These are phyloP conservation scores for Aspergillus proliferans DNA, from an alignment of 2,329 filamentous ascomycete species.

Conservation along the genomic window DNA sequence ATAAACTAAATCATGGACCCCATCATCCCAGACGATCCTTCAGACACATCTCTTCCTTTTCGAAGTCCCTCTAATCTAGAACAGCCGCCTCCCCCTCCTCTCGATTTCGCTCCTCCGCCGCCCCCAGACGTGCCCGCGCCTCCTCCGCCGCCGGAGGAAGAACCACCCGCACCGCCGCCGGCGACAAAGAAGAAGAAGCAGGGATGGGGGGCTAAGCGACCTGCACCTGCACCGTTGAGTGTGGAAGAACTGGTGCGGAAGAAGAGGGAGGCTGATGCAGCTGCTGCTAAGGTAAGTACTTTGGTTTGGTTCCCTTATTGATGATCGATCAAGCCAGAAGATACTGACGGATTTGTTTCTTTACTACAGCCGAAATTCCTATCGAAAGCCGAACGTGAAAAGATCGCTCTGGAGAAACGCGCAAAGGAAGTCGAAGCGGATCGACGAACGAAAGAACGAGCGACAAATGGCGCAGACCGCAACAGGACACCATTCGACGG, in stretches of 20 bases:
- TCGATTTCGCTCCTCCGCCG: conserved; percentile 35
- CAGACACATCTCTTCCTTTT: too few relatives aligned
- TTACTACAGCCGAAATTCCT: conserved; percentile 66
- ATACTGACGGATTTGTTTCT: conserved; percentile 14
- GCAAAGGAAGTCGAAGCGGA: conserved; percentile 64
- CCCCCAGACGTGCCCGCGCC: conserved; percentile 33
- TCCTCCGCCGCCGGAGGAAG: conserved; percentile 40
- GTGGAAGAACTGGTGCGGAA: conserved; percentile 79
- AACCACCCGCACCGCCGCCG: conserved; percentile 39
- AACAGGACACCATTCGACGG: conserved; percentile 19
- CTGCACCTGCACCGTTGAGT: conserved; percentile 55
- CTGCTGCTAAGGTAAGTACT: conserved; percentile 62
- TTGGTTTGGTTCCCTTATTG: conserved; percentile 5
- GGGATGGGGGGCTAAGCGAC: conserved; percentile 45
- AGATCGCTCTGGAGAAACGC: conserved; percentile 70
- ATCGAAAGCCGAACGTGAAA: conserved; percentile 74
- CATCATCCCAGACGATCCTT: too few relatives aligned
- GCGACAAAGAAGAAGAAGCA: conserved; percentile 48
- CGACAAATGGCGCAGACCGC: conserved; percentile 18
- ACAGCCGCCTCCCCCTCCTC: conserved; percentile 35
- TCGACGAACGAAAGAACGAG: conserved; percentile 42
- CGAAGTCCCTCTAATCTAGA: conserved; percentile 15
- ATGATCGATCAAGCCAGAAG: too few relatives aligned
- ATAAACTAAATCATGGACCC: too few relatives aligned
- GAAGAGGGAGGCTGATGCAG: conserved; percentile 79